These are phyloP conservation scores for Pistacia vera DNA, from an alignment of 345 rosid species.

Conservation along the genomic window DNA sequence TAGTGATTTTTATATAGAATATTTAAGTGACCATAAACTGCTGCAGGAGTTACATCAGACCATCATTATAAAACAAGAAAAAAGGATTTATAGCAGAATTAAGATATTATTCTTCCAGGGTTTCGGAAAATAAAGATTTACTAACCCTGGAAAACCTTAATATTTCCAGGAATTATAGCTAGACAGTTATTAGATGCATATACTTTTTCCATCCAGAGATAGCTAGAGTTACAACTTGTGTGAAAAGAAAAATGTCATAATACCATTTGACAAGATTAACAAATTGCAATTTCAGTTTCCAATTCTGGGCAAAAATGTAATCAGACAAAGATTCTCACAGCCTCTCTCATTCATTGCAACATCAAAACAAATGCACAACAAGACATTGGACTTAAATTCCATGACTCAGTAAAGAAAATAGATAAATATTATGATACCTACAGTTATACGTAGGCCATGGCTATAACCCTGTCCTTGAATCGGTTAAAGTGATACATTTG, in stretches of 20 bases:
- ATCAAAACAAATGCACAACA: conserved; percentile 14
- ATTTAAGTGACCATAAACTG: background rate
- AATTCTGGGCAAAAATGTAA: conserved; percentile 10
- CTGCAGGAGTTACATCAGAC: background rate
- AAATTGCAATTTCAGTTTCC: background rate
- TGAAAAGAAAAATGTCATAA: background rate
- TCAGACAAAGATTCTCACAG: background rate
- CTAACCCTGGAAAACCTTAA: too few relatives aligned
- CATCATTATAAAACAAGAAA: background rate
- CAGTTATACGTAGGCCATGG: background rate
- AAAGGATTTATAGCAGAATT: background rate
- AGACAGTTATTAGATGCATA: too few relatives aligned
- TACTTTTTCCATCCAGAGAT: background rate
- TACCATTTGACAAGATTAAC: background rate
- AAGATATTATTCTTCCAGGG: too few relatives aligned
- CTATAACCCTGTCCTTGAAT: conserved; percentile 24
- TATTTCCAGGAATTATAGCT: too few relatives aligned
- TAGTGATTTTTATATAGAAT: background rate
- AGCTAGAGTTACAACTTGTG: background rate
- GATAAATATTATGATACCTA: conserved; percentile 15
- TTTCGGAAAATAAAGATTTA: too few relatives aligned
- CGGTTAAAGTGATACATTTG: conserved; percentile 11
- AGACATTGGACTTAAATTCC: conserved; percentile 24
- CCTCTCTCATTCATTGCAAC: conserved; percentile 13
- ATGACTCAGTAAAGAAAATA: conserved; percentile 1